Base-by-base conservation (phyloP, 2,329 filamentous ascomycete genomes). In the Neopestalotiopsis sp. region DNA sequence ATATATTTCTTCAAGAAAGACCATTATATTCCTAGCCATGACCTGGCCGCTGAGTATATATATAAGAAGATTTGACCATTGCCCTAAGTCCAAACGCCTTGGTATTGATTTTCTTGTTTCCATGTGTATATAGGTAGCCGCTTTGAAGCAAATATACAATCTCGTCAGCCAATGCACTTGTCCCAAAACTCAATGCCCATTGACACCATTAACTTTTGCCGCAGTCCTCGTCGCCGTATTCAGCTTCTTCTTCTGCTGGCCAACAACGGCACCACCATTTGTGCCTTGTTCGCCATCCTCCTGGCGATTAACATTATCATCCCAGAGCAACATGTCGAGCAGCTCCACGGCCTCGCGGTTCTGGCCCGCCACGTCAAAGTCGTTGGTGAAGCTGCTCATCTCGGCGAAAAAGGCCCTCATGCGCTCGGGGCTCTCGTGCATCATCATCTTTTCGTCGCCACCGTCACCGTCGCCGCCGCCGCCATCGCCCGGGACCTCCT, bases 341-440 rank as follows among this genome's bases (percentile, higher is more conserved):
- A 70, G 20, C 63, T 63, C 63, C 30, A 76, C 14, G 3, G 75
- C 76, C 42, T 64, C 62, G 9, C 72, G 71, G 20, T 77, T 80
- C 72, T 79, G 77, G 34, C 63, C 66, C 66, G 58, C 32, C 17
- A 79, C 73, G 63, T 79, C 76, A 34, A 75, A 76, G 20, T 77
- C 71, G 34, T 79, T 79, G 2, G 76, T 79, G 61, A 77, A 77
- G 5, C 69, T 71, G 4, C 74, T 75, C 65, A 74, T 73, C 68
- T 74, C 68, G 2, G 38, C 69, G 56, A 80, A 77, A 69, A 79
- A 77, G 1, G 14, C 30, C 70, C 64, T 73, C 73, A 78, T 75
- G 45, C 73, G 57, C 14, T 67, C 70, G 2, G 76, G 76, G 40
- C 79, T 73, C 69, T 78, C 76, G 28, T 79, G 74, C 70, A 80